These are phyloP conservation scores for Vicia faba DNA, from an alignment of 306 rosid species.

Conservation along the genomic window DNA sequence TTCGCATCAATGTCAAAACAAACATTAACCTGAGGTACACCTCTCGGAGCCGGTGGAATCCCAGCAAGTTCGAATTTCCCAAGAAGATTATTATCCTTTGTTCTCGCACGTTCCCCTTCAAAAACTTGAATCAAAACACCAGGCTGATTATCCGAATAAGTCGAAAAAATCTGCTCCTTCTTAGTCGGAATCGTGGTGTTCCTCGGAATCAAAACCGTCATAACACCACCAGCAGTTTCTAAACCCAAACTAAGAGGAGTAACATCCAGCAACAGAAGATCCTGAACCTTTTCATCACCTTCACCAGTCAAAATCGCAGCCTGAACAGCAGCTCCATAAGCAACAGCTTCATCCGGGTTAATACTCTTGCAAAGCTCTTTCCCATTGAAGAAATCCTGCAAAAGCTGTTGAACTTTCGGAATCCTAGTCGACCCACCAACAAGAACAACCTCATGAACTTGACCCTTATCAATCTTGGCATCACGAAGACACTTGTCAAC, in stretches of 20 bases:
- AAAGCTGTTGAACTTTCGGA: constrained; percentile 71
- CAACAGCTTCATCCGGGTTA: constrained; percentile 88
- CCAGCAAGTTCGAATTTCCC: constrained; percentile 81
- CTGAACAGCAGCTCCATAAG: constrained; percentile 86
- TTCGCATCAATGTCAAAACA: constrained; percentile 76
- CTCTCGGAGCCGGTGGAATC: constrained; percentile 83
- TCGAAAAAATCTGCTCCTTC: constrained; percentile 80
- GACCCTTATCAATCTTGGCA: constrained; percentile 63
- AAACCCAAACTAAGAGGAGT: constrained; percentile 73
- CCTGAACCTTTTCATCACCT: constrained; percentile 77
- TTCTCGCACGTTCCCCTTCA: constrained; percentile 78
- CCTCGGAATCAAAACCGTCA: constrained; percentile 76
- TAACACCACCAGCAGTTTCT: constrained; percentile 83
- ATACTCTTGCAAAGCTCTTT: constrained; percentile 87
- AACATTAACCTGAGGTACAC: constrained; percentile 79
- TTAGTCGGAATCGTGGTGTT: constrained; percentile 82
- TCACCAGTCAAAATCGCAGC: constrained; percentile 79
- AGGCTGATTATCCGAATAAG: constrained; percentile 79
- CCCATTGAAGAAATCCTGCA: constrained; percentile 80
- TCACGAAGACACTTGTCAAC: constrained; percentile 86
- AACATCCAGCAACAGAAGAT: constrained; percentile 71
- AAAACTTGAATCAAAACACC: constrained; percentile 85
- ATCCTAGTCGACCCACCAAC: constrained; percentile 87
- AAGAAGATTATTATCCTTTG: constrained; percentile 71
- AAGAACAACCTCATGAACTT: constrained; percentile 70